A percentile compares a stretch with the other conserved stretches of the same genome.
Evolutionary conservation across 2,329 filamentous ascomycete genomes (phyloP).

Genomic region (Colletotrichum horii): DNA sequence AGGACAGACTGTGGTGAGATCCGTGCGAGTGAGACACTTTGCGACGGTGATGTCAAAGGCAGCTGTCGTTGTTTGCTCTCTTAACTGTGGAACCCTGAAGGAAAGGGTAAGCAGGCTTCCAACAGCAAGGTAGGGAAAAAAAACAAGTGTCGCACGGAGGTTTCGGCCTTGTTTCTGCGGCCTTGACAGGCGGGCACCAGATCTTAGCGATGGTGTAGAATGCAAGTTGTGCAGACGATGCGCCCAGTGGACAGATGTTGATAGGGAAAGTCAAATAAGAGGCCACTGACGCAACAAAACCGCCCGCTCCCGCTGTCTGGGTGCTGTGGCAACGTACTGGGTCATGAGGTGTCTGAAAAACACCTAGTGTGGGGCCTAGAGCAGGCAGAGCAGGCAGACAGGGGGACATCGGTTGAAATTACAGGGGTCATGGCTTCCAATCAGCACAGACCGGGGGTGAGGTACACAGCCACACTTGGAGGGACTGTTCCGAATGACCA

Average conservation of each 20-base stretch:
- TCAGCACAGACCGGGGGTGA: not conserved
- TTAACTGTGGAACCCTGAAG: not conserved
- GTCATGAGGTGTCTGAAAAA: conserved; percentile 17
- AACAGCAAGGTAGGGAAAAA: not conserved
- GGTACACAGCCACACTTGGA: not conserved
- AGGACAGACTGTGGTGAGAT: not conserved
- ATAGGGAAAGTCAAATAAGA: conserved; percentile 13
- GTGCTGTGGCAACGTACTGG: conserved; percentile 38
- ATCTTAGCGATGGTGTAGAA: conserved; percentile 13
- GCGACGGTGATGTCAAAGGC: conserved; percentile 9
- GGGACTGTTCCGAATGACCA: not conserved
- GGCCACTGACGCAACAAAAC: conserved; percentile 36
- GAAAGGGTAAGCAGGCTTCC: not conserved
- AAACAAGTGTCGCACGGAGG: not conserved
- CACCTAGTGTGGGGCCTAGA: conserved; percentile 11
- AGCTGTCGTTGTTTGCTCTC: not conserved
- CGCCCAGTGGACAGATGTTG: conserved; percentile 12
- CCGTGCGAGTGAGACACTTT: conserved; percentile 7
- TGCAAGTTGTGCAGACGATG: conserved; percentile 7
- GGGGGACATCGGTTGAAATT: not conserved
- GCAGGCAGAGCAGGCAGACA: not conserved
- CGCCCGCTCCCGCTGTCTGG: conserved; percentile 33
- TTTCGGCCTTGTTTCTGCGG: conserved; percentile 12
- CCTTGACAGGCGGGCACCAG: conserved; percentile 8
- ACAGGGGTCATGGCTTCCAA: not conserved